Percentiles rank a stretch among this genome's conserved stretches.
phyloP scores from a whole-genome alignment of 805 yeast species.

The Barnettozyma californica region DNA sequence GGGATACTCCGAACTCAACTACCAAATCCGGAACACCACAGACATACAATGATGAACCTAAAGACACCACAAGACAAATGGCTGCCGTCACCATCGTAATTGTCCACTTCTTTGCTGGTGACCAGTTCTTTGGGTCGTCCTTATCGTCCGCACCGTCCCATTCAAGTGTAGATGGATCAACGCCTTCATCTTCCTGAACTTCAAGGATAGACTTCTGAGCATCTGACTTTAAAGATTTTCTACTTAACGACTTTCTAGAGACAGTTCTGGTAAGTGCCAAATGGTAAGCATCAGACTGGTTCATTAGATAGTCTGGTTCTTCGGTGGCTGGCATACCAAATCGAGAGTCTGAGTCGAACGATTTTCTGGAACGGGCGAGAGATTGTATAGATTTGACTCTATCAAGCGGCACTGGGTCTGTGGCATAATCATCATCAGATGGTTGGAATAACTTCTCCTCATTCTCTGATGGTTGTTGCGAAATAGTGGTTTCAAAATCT shows the following conservation, averaged over 20 bases:
- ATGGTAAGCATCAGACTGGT: constrained; percentile 18
- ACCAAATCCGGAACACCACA: constrained; percentile 55
- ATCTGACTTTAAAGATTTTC: constrained; percentile 5
- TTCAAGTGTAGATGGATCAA: constrained; percentile 37
- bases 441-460: constrained; percentile 2
- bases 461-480: not conserved
- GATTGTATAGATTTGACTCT: constrained; percentile 8
- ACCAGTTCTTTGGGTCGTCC: constrained; percentile 68
- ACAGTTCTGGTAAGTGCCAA: constrained; percentile 22
- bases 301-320: constrained; percentile 4
- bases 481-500: not conserved
- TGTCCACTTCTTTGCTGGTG: constrained; percentile 55
- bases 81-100: constrained; percentile 60
- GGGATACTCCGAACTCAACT: constrained; percentile 43
- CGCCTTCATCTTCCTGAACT: constrained; percentile 20
- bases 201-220: constrained; percentile 6
- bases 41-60: constrained; percentile 72
- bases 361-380: constrained; percentile 12
- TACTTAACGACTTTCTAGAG: constrained; percentile 21
- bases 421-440: constrained; percentile 4
- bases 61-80: constrained; percentile 62
- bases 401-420: constrained; percentile 5
- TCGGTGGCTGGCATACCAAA: constrained; percentile 20
- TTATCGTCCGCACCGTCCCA: constrained; percentile 64
- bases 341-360: constrained; percentile 13